phyloP scores from a whole-genome alignment of 441 rosid species.

The Viola pubescens region DNA sequence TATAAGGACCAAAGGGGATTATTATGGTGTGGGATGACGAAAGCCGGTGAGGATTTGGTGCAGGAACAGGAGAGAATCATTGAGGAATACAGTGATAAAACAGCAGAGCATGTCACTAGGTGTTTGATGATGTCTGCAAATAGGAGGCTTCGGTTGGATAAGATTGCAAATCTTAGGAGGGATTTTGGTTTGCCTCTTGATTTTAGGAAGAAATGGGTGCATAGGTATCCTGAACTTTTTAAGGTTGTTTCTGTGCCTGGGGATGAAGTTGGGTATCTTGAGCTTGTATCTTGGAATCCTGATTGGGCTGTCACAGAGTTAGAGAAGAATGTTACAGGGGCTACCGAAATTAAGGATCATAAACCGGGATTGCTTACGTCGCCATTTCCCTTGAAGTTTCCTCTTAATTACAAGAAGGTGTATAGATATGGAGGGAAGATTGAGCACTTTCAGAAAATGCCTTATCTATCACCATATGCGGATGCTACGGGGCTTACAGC shows the following conservation, averaged over 20 bases:
- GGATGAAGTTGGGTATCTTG: slow-evolving; percentile 53
- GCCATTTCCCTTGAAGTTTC: slow-evolving; percentile 71
- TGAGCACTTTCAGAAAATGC: slow-evolving; percentile 73
- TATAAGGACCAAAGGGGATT: slow-evolving; percentile 62
- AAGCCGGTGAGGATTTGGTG: slow-evolving; percentile 49
- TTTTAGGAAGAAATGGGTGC: slow-evolving; percentile 58
- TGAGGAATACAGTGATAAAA: slow-evolving; percentile 50
- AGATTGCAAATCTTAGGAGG: slow-evolving; percentile 68
- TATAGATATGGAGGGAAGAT: slow-evolving; percentile 69
- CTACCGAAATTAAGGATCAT: slow-evolving; percentile 30
- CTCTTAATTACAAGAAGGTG: slow-evolving; percentile 59
- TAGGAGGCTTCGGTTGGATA: slow-evolving; percentile 50
- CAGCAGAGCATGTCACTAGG: slow-evolving; percentile 71
- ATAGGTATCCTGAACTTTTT: slow-evolving; percentile 54
- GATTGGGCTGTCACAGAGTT: slow-evolving; percentile 70
- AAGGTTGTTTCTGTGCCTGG: slow-evolving; percentile 33
- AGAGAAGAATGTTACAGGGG: slow-evolving; percentile 57
- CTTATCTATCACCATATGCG: slow-evolving; percentile 74
- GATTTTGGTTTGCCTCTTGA: slow-evolving; percentile 76
- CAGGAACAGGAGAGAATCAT: slow-evolving; percentile 50
- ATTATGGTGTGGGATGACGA: slow-evolving; percentile 79
- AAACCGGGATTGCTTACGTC: slow-evolving; percentile 60
- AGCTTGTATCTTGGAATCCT: slow-evolving; percentile 70
- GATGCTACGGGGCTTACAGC: slow-evolving; percentile 61
- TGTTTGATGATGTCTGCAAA: slow-evolving; percentile 69